Percentiles rank a stretch among this genome's conserved stretches.
These are phyloP conservation scores for Hypholoma fasciculare DNA, from an alignment of 768 basidiomycete species.

Conservation along the genomic window DNA sequence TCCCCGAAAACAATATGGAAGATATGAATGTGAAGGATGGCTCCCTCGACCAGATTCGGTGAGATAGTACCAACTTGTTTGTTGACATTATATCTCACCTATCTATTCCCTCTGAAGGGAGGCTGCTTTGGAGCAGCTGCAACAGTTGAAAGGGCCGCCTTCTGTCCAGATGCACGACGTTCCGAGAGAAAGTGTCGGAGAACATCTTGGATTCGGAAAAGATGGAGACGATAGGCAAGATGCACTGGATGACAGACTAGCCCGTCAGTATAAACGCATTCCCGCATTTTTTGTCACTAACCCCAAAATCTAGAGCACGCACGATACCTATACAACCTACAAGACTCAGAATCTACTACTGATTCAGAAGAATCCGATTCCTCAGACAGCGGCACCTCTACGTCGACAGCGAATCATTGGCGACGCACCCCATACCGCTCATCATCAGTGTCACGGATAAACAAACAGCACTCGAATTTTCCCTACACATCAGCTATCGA, in stretches of 20 bases:
- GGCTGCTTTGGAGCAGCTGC: conserved; percentile 41
- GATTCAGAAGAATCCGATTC: conserved; percentile 49
- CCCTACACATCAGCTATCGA: conserved; percentile 23
- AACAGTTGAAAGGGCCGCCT: conserved; percentile 64
- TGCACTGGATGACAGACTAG: conserved; percentile 64
- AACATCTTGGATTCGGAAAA: conserved; percentile 57
- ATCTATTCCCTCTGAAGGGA: conserved; percentile 19
- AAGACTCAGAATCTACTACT: conserved; percentile 47
- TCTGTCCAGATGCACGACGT: conserved; percentile 86
- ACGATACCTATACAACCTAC: conserved; percentile 61
- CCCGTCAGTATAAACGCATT: conserved; percentile 48
- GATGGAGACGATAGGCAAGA: conserved; percentile 53
- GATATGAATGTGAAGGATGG: conserved; percentile 84
- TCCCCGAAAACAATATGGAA: conserved; percentile 91
- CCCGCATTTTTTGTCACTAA: background rate
- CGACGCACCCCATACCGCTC: conserved; percentile 20
- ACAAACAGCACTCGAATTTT: conserved; percentile 18
- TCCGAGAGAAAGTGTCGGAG: conserved; percentile 65
- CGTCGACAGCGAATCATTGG: conserved; percentile 17
- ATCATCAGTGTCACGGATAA: conserved; percentile 13
- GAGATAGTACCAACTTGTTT: conserved; percentile 21
- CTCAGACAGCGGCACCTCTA: conserved; percentile 44
- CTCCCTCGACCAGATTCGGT: conserved; percentile 80
- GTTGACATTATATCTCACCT: background rate
- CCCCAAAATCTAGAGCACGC: conserved; percentile 52